Conservation (phyloP, 768 basidiomycete species). For the Agrocybe praecox region DNA sequence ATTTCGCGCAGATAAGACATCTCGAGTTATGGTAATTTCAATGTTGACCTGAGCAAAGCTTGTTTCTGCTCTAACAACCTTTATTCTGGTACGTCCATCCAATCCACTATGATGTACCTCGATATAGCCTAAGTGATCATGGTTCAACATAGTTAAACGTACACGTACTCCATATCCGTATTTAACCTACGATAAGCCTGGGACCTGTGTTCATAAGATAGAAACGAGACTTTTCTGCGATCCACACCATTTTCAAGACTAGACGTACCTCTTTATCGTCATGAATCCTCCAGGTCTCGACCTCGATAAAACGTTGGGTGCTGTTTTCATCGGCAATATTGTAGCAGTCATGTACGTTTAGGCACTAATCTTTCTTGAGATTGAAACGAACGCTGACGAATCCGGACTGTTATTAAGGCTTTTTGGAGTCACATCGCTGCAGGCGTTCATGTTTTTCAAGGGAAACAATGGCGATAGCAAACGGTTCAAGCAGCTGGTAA, state of each 20-base stretch:
- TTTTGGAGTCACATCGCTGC: slow-evolving; percentile 22
- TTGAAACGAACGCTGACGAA: not conserved
- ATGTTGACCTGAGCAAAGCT: too few species aligned
- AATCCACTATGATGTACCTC: too few species aligned
- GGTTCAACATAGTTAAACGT: too few species aligned
- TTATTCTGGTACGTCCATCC: too few species aligned
- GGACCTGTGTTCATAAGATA: slow-evolving; percentile 5
- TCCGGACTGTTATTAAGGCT: slow-evolving; percentile 10
- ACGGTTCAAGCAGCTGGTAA: slow-evolving; percentile 20
- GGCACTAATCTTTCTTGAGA: not conserved
- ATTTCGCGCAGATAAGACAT: too few species aligned
- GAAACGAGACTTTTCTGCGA: not conserved
- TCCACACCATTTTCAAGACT: not conserved
- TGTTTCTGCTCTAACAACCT: too few species aligned
- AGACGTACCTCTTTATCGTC: slow-evolving; percentile 9
- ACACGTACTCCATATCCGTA: too few species aligned
- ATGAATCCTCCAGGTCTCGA: slow-evolving; percentile 19
- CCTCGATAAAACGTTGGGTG: slow-evolving; percentile 21
- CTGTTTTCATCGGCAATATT: slow-evolving; percentile 22
- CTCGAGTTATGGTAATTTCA: too few species aligned
- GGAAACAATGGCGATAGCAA: slow-evolving; percentile 18
- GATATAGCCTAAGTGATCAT: too few species aligned
- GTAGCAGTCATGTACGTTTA: slow-evolving; percentile 15
- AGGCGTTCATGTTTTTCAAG: slow-evolving; percentile 20
- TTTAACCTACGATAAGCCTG: too few species aligned